phyloP scores from a whole-genome alignment of 169 alveolate genomes.

The Cyclospora cayetanensis region DNA sequence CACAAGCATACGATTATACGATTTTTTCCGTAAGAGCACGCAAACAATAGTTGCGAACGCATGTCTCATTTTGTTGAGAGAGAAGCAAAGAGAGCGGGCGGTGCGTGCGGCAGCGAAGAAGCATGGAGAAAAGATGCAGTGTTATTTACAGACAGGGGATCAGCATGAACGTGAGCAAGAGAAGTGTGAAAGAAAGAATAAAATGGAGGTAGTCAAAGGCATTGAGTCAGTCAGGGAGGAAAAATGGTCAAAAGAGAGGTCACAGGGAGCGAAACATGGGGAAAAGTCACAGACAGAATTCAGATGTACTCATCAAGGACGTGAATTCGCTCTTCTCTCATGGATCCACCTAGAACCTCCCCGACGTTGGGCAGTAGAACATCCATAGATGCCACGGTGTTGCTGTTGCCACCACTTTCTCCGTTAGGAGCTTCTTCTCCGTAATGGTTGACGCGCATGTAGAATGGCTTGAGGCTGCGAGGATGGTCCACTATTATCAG shows the following conservation, averaged over 20 bases:
- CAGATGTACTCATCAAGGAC: constrained; percentile 79
- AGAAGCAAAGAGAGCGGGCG: too few relatives aligned
- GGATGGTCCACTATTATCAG: background rate
- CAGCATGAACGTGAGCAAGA: background rate
- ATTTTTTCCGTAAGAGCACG: too few relatives aligned
- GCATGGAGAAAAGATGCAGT: too few relatives aligned
- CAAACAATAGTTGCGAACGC: too few relatives aligned
- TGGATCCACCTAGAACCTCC: constrained; percentile 98
- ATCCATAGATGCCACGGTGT: constrained; percentile 98
- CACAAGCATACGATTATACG: too few relatives aligned
- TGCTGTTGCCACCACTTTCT: constrained; percentile 90
- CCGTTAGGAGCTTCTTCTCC: constrained; percentile 39
- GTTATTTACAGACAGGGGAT: too few relatives aligned
- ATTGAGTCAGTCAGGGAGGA: too few relatives aligned
- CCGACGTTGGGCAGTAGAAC: constrained; percentile 97
- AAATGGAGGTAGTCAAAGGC: background rate
- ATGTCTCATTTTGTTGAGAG: background rate
- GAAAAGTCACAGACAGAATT: background rate
- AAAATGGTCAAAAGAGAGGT: background rate
- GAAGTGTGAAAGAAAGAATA: background rate
- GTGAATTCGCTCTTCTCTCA: constrained; percentile 98
- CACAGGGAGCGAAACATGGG: background rate
- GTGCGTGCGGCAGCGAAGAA: too few relatives aligned
- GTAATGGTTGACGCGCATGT: background rate
- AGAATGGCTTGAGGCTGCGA: background rate